A percentile compares a stretch with the other conserved stretches of the same genome.
phyloP scores from a whole-genome alignment of 148 eudicot species.

The Rhododendron griersonianum region DNA sequence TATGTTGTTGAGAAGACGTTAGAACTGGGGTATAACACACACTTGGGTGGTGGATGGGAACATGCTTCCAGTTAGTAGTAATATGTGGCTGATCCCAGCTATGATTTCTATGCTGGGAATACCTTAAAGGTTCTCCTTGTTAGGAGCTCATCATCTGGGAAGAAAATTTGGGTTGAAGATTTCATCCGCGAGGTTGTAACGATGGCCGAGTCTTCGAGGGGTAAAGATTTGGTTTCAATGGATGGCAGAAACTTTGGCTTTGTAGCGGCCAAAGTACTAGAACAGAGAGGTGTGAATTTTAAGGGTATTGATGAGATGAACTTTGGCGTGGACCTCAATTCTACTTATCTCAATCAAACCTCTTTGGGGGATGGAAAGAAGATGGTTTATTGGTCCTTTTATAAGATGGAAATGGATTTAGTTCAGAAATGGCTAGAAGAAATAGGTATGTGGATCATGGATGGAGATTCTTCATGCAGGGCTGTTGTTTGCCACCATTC shows the following conservation, averaged over 20 bases:
- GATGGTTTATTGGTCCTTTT: constrained; percentile 54
- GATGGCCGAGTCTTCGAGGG: no score
- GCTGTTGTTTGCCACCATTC: constrained; percentile 77
- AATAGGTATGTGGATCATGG: constrained; percentile 66
- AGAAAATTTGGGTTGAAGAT: no score
- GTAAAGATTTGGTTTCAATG: no score
- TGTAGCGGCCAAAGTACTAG: no score
- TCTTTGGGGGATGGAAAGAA: constrained; percentile 8
- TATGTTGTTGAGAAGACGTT: constrained; percentile 44
- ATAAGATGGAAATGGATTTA: constrained; percentile 29
- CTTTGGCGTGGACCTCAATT: no score
- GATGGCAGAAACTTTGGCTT: no score
- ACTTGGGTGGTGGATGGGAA: constrained; percentile 44
- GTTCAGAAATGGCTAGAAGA: constrained; percentile 43
- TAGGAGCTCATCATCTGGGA: no score
- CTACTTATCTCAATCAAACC: no score
- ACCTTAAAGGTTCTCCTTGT: no score
- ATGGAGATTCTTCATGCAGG: constrained; percentile 60
- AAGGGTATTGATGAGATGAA: no score
- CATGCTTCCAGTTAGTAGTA: constrained; percentile 38
- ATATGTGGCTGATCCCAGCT: constrained; percentile 22
- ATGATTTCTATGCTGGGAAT: constrained; percentile 32
- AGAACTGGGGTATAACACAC: constrained; percentile 53
- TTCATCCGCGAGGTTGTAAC: no score
- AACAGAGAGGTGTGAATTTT: no score